Conservation (phyloP, 2,329 filamentous ascomycete species). For the Hymenoscyphus albidus region DNA sequence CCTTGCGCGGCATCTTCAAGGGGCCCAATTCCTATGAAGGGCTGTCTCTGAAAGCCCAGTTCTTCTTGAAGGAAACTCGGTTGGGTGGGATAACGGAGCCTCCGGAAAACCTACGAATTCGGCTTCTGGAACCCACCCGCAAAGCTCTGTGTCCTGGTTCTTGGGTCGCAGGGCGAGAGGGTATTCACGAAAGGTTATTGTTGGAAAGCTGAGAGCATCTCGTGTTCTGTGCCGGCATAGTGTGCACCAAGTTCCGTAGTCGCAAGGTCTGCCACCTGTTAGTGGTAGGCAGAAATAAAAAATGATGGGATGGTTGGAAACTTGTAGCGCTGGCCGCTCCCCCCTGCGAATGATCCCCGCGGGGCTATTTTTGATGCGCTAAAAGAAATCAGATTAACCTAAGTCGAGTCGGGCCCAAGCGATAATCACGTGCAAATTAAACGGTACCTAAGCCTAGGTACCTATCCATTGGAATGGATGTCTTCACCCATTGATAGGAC, state of each 20-base stretch:
- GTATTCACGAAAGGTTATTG: neutral
- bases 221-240: constrained; percentile 1
- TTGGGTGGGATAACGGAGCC: constrained; percentile 2
- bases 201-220: neutral
- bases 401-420: no score
- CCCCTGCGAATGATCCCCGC: neutral
- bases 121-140: constrained; percentile 10
- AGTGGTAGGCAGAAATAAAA: neutral
- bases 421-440: no score
- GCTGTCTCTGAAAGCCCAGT: neutral
- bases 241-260: neutral
- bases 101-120: constrained; percentile 3
- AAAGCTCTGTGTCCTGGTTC: neutral
- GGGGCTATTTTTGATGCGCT: neutral
- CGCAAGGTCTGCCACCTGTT: neutral
- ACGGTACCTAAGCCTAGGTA: no score
- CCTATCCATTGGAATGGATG: no score
- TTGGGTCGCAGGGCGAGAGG: neutral
- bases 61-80: neutral
- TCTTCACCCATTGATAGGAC: no score
- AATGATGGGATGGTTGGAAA: neutral
- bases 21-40: neutral
- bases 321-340: neutral
- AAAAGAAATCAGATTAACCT: neutral
- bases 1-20: constrained; percentile 5